phyloP scores from a whole-genome alignment of 495 filamentous ascomycete species.

The Podospora didyma region DNA sequence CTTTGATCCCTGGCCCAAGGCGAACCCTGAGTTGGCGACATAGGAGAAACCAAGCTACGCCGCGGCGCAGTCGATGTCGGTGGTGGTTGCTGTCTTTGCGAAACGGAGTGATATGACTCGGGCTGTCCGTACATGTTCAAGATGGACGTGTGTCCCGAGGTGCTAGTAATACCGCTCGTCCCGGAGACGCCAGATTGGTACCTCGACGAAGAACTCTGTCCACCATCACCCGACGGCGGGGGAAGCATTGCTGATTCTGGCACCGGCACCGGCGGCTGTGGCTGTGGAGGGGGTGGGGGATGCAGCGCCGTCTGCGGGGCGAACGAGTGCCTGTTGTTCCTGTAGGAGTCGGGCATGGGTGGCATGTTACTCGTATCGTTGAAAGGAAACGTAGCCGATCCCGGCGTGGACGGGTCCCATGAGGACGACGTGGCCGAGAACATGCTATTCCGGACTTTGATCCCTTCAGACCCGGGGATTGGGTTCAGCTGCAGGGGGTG shows the following conservation, averaged over 20 bases:
- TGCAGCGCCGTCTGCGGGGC: no score
- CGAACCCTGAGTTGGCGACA: neutral
- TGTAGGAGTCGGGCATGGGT: neutral
- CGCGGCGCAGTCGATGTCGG: neutral
- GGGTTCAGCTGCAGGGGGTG: slow-evolving; percentile 22
- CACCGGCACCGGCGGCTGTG: no score
- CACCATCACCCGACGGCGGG: no score
- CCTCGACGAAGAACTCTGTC: neutral
- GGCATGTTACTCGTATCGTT: neutral
- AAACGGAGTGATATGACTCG: no score
- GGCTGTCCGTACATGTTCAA: neutral
- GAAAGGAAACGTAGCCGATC: neutral
- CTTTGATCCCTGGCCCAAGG: no score
- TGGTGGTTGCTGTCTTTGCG: neutral
- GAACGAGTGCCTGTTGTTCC: no score
- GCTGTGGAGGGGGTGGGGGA: no score
- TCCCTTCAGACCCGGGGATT: neutral
- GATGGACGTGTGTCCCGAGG: slow-evolving; percentile 1
- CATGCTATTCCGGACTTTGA: slow-evolving; percentile 2
- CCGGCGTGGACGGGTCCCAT: neutral
- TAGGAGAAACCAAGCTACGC: slow-evolving; percentile 1
- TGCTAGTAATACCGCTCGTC: neutral
- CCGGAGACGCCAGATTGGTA: slow-evolving; percentile 5
- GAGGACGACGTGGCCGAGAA: neutral
- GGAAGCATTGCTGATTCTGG: neutral